Base-by-base conservation (phyloP, 2,329 filamentous ascomycete species). In the Botryotinia convoluta region DNA sequence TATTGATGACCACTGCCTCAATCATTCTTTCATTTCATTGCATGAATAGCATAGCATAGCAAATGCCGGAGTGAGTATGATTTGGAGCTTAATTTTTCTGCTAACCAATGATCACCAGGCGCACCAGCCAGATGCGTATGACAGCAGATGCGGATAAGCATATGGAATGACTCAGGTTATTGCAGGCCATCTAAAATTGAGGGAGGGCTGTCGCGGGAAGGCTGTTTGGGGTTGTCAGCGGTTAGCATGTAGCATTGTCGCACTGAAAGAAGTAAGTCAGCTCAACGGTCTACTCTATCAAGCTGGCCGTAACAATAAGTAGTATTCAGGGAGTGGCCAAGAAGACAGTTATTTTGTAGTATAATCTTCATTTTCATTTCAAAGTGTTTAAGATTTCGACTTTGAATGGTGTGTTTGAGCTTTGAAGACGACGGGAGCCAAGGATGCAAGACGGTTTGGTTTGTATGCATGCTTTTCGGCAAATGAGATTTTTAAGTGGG, bases 61-160 rank as follows among this genome's bases (percentile, higher is more conserved):
- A 67, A 72, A 54, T 72, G 48, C 70, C 70, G 70, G 70, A 72
- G 44, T 67, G 70, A 72, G 44, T 67, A 32, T 71, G 57, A 45
- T 29, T 22, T 48, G 32, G 29, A 59, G 48, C 65, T 69, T 57
- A 57, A 57, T 57, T 57, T 9, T 42, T 71, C 14, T 51, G 62
- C 65, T 26, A n/a, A n/a, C 70, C 70, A 72, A 72, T 72, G 70
- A 72, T 72, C 61, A 67, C 45, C 70, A 57, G 70, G 70, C 44
- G 44, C 70, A 72, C 70, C 70, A 54, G n/a, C 35, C 32, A 22
- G 26, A 67, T 26, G 16, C 60, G 70, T 67, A 67, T 65, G 70
- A 72, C 70, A 64, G 48, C 45, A 72, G 37, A 67, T 67, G 70
- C 70, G 48, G 70, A 67, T 57, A 72, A 59, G 61, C 61, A 67